These are phyloP conservation scores for Aspergillus tubingensis DNA, from an alignment of 2,329 filamentous ascomycete genomes.

Conservation along the genomic window DNA sequence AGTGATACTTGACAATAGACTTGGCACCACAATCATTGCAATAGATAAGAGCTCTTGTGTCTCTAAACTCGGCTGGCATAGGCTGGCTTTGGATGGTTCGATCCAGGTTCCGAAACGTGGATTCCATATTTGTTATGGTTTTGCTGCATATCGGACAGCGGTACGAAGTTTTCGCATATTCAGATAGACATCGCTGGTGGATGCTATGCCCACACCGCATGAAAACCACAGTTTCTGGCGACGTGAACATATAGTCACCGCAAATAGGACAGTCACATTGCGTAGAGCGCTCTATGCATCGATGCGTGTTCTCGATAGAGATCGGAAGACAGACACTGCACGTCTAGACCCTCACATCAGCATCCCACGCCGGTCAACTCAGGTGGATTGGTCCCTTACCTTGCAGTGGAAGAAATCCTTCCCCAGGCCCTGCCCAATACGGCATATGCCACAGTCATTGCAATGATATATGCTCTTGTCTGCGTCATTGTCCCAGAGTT, in stretches of 20 bases:
- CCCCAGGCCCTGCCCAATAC: constrained; percentile 83
- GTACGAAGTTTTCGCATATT: constrained; percentile 87
- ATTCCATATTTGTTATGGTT: constrained; percentile 96
- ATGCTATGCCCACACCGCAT: constrained; percentile 97
- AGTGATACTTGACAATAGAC: constrained; percentile 85
- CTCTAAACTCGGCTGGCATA: constrained; percentile 81
- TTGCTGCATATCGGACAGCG: constrained; percentile 97
- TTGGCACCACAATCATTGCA: constrained; percentile 95
- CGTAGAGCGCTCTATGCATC: constrained; percentile 90
- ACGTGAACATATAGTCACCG: constrained; percentile 94
- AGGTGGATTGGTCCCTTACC: constrained; percentile 53
- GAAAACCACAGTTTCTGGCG: constrained; percentile 82
- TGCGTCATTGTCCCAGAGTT: constrained; percentile 93
- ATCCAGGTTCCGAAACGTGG: constrained; percentile 88
- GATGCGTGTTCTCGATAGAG: constrained; percentile 78
- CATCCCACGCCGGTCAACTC: not conserved
- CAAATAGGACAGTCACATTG: constrained; percentile 98
- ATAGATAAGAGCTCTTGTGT: constrained; percentile 78
- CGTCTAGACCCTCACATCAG: constrained; percentile 55
- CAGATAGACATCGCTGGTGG: constrained; percentile 83
- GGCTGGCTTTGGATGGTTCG: constrained; percentile 84
- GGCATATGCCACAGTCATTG: constrained; percentile 91
- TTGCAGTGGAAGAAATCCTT: constrained; percentile 99
- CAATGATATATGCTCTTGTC: constrained; percentile 95
- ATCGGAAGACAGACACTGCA: constrained; percentile 96